Conservation (phyloP, 345 rosid species). For the Salix purpurea region DNA sequence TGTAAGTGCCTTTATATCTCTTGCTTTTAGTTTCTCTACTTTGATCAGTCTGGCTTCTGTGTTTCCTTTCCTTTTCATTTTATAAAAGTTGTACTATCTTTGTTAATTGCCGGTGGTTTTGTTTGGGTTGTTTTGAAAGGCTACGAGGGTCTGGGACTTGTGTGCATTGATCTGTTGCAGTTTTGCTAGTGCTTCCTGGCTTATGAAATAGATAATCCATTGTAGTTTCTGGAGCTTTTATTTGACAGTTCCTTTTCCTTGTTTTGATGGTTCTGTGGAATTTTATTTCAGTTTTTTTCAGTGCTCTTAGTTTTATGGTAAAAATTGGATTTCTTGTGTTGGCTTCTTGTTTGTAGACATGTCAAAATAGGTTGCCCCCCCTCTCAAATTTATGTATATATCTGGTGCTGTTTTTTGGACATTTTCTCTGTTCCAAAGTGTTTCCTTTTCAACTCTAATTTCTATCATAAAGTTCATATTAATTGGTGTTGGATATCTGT, state of each 20-base stretch:
- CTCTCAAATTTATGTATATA: background rate
- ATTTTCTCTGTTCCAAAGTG: background rate
- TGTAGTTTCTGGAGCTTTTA: background rate
- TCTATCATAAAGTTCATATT: background rate
- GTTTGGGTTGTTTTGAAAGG: background rate
- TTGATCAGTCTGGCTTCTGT: background rate
- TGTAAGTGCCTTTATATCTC: slow-evolving; percentile 53
- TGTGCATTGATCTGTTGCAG: background rate
- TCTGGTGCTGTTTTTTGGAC: background rate
- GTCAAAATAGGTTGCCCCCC: background rate
- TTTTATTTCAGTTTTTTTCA: background rate
- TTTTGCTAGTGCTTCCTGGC: background rate
- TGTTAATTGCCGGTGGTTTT: background rate
- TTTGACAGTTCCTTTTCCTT: background rate
- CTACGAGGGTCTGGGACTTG: background rate
- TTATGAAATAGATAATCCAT: background rate
- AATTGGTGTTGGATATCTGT: background rate
- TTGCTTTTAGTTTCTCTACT: background rate
- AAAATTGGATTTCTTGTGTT: background rate
- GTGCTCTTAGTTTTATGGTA: background rate
- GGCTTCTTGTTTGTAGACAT: background rate
- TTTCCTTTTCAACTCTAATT: background rate
- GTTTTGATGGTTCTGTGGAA: background rate
- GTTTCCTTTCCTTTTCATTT: background rate
- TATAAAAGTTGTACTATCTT: background rate